phyloP scores from a whole-genome alignment of 306 rosid genomes.

The Amphicarpaea edgeworthii region DNA sequence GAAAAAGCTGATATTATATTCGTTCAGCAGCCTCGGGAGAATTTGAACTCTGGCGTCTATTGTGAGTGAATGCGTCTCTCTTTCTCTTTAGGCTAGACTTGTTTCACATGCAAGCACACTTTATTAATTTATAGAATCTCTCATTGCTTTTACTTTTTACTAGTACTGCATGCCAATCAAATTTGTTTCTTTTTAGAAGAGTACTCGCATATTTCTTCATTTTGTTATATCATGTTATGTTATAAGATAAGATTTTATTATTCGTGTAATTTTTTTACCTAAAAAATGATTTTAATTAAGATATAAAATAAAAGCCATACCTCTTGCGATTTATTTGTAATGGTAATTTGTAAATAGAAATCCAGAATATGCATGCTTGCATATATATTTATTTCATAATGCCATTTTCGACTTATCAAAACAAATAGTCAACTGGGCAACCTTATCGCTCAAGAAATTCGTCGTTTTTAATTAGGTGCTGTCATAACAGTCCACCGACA shows the following conservation, averaged over 20 bases:
- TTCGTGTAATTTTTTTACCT: not conserved
- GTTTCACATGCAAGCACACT: constrained; percentile 41
- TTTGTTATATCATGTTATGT: not conserved
- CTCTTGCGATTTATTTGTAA: not conserved
- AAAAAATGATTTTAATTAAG: not conserved
- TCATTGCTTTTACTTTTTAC: constrained; percentile 40
- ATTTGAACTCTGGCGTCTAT: constrained; percentile 40
- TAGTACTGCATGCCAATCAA: no score
- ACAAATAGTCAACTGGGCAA: not conserved
- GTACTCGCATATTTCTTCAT: not conserved
- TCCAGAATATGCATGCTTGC: not conserved
- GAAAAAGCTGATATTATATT: constrained; percentile 19
- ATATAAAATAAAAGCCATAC: not conserved
- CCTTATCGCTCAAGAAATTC: not conserved
- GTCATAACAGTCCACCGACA: not conserved
- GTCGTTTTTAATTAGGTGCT: not conserved
- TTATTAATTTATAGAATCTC: not conserved
- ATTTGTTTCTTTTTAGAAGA: not conserved
- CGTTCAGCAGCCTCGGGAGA: constrained; percentile 26
- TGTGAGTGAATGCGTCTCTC: constrained; percentile 41
- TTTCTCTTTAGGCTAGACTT: constrained; percentile 33
- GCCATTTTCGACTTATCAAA: not conserved
- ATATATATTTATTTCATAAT: not conserved
- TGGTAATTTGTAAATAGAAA: not conserved
- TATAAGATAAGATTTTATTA: no score